These are phyloP conservation scores for Pichia sp. DNA, from an alignment of 1,139 yeast species.

Conservation along the genomic window DNA sequence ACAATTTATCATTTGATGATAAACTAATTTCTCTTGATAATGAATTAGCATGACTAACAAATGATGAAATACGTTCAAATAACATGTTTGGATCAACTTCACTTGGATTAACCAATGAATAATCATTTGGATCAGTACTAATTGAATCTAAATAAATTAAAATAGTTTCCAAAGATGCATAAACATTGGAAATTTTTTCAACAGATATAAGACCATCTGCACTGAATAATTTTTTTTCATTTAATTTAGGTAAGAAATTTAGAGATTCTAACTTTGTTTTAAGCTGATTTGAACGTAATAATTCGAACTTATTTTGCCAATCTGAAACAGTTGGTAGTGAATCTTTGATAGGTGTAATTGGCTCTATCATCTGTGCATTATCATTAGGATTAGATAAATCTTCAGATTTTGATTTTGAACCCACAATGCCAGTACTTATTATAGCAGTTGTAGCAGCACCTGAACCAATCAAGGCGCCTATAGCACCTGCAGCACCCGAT, in stretches of 20 bases:
- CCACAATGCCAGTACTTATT: background rate
- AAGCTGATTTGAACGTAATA: constrained; percentile 31
- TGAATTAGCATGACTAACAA: constrained; percentile 41
- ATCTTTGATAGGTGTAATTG: background rate
- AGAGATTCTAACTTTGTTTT: constrained; percentile 1
- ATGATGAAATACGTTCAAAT: constrained; percentile 49
- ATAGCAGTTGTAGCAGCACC: constrained; percentile 7
- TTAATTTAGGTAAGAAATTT: background rate
- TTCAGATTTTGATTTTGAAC: background rate
- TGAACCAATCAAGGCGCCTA: constrained; percentile 8
- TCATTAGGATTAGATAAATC: background rate
- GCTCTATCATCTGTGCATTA: background rate
- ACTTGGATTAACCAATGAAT: constrained; percentile 11
- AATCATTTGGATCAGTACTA: constrained; percentile 21
- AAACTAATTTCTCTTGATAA: constrained; percentile 34
- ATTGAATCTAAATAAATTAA: constrained; percentile 31
- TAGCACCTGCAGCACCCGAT: background rate
- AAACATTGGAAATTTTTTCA: constrained; percentile 40
- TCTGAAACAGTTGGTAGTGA: constrained; percentile 15
- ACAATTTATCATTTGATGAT: constrained; percentile 23
- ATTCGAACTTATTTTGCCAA: constrained; percentile 47
- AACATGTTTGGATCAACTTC: constrained; percentile 35
- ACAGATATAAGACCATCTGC: constrained; percentile 40
- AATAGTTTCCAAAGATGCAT: constrained; percentile 43
- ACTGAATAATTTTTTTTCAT: constrained; percentile 9